phyloP scores from a whole-genome alignment of 352 stramenopile species.

The Phytophthora hybrid region DNA sequence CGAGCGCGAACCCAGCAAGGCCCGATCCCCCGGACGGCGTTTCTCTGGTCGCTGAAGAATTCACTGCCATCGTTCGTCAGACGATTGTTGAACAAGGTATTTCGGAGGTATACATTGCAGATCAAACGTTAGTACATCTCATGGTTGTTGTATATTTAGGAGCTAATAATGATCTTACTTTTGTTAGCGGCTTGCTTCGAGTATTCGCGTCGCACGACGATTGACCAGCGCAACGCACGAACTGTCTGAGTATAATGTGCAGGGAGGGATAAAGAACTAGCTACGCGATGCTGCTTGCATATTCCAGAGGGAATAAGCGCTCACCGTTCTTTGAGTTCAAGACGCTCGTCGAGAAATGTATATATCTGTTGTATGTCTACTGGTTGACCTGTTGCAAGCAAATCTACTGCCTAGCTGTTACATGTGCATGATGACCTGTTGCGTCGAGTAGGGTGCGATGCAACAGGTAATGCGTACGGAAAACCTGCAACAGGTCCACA shows the following conservation, averaged over 20 bases:
- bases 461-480: too few species aligned
- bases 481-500: too few species aligned
- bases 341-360: background rate
- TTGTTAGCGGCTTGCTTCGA: slow-evolving; percentile 6
- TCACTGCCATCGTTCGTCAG: background rate
- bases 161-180: too few species aligned
- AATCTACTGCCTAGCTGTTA: too few species aligned
- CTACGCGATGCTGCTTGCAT: slow-evolving; percentile 17
- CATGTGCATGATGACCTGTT: too few species aligned
- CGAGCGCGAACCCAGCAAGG: slow-evolving; percentile 4
- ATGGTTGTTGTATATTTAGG: too few species aligned
- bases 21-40: slow-evolving; percentile 13
- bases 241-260: slow-evolving; percentile 23
- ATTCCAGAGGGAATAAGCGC: slow-evolving; percentile 1
- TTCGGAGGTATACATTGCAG: slow-evolving; percentile 17
- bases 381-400: too few species aligned
- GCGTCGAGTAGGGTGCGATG: too few species aligned
- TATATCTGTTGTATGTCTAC: too few species aligned
- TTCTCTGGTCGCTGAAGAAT: background rate
- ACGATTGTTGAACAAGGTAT: slow-evolving; percentile 13
- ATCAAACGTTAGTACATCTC: slow-evolving; percentile 9
- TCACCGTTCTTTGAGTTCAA: slow-evolving; percentile 17
- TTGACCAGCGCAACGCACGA: background rate
- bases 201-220: slow-evolving; percentile 14
- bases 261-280: slow-evolving; percentile 15